Conservation (phyloP, 2,329 filamentous ascomycete species). For the Corinectria fuckeliana region DNA sequence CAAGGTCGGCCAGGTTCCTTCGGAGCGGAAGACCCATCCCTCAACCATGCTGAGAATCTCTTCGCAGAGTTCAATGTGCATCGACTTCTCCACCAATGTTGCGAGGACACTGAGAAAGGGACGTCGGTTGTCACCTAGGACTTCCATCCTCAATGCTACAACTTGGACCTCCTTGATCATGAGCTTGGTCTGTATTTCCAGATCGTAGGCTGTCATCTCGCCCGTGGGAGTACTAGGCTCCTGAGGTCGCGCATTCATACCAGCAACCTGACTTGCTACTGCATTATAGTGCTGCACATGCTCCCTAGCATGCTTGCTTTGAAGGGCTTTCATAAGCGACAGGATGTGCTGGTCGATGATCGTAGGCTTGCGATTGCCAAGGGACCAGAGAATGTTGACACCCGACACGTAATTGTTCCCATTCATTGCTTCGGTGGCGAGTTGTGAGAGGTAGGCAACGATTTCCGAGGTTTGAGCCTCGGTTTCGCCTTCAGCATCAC, state of each 20-base stretch:
- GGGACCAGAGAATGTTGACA: slow-evolving; percentile 91
- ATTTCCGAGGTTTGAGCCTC: slow-evolving; percentile 88
- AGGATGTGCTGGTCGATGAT: slow-evolving; percentile 90
- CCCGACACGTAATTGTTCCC: slow-evolving; percentile 83
- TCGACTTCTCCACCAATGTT: slow-evolving; percentile 92
- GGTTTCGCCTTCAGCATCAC: slow-evolving; percentile 83
- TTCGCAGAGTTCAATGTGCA: slow-evolving; percentile 84
- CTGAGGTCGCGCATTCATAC: slow-evolving; percentile 52
- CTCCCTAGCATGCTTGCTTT: slow-evolving; percentile 89
- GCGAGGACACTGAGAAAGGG: slow-evolving; percentile 96
- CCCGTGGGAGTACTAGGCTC: slow-evolving; percentile 60
- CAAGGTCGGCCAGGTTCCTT: slow-evolving; percentile 93
- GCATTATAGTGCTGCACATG: slow-evolving; percentile 81
- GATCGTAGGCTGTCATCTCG: slow-evolving; percentile 75
- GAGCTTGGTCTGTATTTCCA: slow-evolving; percentile 86
- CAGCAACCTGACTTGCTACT: slow-evolving; percentile 57
- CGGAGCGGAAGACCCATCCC: slow-evolving; percentile 93
- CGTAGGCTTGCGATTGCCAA: slow-evolving; percentile 82
- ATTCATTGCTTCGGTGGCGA: slow-evolving; percentile 86
- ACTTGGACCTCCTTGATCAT: slow-evolving; percentile 97
- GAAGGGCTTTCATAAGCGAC: slow-evolving; percentile 90
- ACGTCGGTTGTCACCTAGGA: slow-evolving; percentile 85
- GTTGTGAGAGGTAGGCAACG: slow-evolving; percentile 80
- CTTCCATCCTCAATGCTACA: slow-evolving; percentile 89
- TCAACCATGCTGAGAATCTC: slow-evolving; percentile 96